phyloP scores from a whole-genome alignment of 176 grass and related monocot species.

The Urochloa ruziziensis region DNA sequence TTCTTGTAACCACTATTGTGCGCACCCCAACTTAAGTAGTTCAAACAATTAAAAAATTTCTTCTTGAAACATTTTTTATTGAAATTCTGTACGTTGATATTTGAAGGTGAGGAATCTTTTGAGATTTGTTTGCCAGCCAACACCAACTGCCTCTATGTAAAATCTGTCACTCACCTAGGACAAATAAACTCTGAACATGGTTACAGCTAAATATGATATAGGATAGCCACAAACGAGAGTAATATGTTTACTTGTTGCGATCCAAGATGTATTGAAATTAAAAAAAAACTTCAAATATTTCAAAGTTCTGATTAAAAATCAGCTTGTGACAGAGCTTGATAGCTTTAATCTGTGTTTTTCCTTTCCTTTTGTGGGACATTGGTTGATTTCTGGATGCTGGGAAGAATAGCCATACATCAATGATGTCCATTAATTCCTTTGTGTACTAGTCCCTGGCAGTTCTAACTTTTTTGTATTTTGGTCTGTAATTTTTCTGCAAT shows the following conservation, averaged over 20 bases:
- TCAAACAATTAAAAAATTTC: background rate
- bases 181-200: background rate
- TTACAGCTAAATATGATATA: background rate
- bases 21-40: background rate
- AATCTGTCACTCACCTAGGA: background rate
- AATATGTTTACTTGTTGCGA: background rate
- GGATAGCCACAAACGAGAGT: background rate
- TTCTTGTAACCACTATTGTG: background rate
- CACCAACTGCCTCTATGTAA: background rate
- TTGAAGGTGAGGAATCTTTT: background rate
- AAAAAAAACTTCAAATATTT: slow-evolving; percentile 5
- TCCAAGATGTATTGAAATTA: background rate
- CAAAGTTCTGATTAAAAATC: background rate
- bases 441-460: background rate
- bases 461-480: slow-evolving; percentile 19
- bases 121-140: background rate
- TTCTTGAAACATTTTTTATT: background rate
- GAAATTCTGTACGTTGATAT: background rate
- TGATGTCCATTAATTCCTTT: background rate
- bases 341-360: background rate
- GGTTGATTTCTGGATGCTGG: background rate
- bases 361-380: background rate
- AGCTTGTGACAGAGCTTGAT: background rate
- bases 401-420: background rate
- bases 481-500: slow-evolving; percentile 27